A percentile compares a stretch with the other conserved stretches of the same genome.
Conservation (phyloP, 208 protist species). For the Leishmania major region DNA sequence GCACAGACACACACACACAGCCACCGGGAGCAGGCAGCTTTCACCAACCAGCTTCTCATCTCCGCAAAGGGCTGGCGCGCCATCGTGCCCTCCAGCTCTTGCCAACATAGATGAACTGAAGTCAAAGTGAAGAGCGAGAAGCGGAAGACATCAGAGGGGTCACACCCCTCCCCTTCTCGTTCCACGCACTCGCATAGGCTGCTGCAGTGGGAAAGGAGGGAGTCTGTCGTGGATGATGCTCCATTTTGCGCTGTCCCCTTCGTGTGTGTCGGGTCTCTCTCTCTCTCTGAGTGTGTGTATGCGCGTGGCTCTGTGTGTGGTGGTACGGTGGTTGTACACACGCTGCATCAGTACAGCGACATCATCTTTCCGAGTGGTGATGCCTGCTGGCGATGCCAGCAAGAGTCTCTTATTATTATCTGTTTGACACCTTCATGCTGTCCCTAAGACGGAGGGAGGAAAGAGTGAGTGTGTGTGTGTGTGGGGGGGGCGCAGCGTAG, state of each 20-base stretch:
- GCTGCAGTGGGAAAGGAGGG: background rate
- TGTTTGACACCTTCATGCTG: background rate
- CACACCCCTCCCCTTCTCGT: background rate
- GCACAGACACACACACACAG: background rate
- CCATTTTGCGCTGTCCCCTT: background rate
- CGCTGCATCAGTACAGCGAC: conserved; percentile 39
- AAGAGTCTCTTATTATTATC: background rate
- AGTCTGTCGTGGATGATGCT: background rate
- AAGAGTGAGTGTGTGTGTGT: too few relatives aligned
- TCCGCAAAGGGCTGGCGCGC: background rate
- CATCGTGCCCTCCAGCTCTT: background rate
- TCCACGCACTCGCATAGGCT: background rate
- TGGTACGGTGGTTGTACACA: background rate
- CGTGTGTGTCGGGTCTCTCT: background rate
- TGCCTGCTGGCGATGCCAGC: conserved; percentile 34
- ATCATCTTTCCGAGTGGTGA: conserved; percentile 8
- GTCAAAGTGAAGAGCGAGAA: conserved; percentile 45
- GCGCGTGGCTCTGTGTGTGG: background rate
- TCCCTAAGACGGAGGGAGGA: background rate
- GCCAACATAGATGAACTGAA: conserved; percentile 23
- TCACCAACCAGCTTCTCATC: conserved; percentile 41
- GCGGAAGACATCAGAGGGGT: background rate
- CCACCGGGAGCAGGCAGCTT: conserved; percentile 11
- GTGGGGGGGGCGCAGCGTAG: background rate
- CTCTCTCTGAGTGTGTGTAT: background rate